Conservation (phyloP, 768 basidiomycete genomes). For the Amanita inopinata region DNA sequence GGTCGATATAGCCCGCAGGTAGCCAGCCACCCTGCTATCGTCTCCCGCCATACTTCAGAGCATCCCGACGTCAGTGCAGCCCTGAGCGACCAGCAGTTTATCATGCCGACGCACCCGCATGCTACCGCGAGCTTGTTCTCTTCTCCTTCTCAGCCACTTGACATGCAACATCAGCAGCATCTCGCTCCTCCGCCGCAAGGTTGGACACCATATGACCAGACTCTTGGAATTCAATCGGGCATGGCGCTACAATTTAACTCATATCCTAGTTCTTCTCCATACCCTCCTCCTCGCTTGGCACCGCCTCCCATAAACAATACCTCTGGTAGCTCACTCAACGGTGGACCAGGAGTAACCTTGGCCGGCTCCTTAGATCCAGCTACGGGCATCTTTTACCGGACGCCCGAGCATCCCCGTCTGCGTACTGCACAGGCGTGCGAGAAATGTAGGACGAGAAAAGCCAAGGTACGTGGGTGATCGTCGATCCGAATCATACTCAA, state of each 20-base stretch:
- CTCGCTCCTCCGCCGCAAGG: conserved; percentile 12
- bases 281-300: conserved; percentile 20
- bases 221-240: conserved; percentile 11
- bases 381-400: conserved; percentile 59
- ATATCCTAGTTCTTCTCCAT: conserved; percentile 21
- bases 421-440: conserved; percentile 71
- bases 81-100: background rate
- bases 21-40: background rate
- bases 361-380: conserved; percentile 54
- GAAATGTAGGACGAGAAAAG: conserved; percentile 63
- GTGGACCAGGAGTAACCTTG: conserved; percentile 25
- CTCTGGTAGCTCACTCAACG: conserved; percentile 5
- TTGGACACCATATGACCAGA: conserved; percentile 21
- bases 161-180: conserved; percentile 16
- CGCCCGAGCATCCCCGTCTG: conserved; percentile 53
- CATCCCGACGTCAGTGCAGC: background rate
- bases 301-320: conserved; percentile 16
- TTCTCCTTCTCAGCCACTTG: conserved; percentile 17
- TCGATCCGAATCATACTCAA: conserved; percentile 1
- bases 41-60: background rate
- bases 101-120: background rate
- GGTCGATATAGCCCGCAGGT: background rate
- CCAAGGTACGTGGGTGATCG: conserved; percentile 41
- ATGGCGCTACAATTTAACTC: conserved; percentile 15
- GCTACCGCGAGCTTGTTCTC: conserved; percentile 16